Evolutionary conservation across 2,329 filamentous ascomycete genomes (phyloP).

Genomic region (Fusarium aywerte): DNA sequence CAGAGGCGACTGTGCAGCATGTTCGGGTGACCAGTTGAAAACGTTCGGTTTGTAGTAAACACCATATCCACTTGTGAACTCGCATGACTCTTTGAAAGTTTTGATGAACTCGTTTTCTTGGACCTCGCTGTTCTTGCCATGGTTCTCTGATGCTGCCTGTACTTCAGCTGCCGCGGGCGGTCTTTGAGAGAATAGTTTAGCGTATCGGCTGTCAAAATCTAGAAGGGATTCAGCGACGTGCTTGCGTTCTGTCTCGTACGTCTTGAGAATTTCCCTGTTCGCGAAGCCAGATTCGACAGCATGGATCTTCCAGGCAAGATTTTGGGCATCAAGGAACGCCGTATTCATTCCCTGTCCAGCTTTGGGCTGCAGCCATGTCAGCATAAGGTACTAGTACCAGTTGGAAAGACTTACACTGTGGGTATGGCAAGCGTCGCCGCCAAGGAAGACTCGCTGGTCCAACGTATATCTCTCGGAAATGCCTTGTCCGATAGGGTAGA

Average conservation of each 20-base stretch:
- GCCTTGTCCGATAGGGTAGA: conserved; percentile 80
- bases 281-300: conserved; percentile 87
- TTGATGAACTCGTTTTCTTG: conserved; percentile 85
- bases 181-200: conserved; percentile 86
- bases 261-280: conserved; percentile 76
- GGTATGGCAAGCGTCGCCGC: conserved; percentile 82
- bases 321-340: conserved; percentile 82
- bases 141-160: conserved; percentile 66
- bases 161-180: conserved; percentile 79
- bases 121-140: conserved; percentile 41
- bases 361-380: conserved; percentile 68
- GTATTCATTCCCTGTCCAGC: conserved; percentile 85
- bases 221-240: conserved; percentile 85
- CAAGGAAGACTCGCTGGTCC: conserved; percentile 77
- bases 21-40: conserved; percentile 82
- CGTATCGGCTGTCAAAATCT: conserved; percentile 88
- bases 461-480: conserved; percentile 75
- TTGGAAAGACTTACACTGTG: conserved; percentile 71
- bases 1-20: conserved; percentile 75
- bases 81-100: conserved; percentile 90
- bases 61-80: conserved; percentile 92
- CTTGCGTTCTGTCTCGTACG: conserved; percentile 88
- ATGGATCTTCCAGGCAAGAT: conserved; percentile 96
- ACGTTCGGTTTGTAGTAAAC: conserved; percentile 85
- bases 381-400: background rate